Percentiles rank a stretch among this genome's conserved stretches.
Conservation (phyloP, 192 early-diverging fungal species). For the Coemansia sp. region DNA sequence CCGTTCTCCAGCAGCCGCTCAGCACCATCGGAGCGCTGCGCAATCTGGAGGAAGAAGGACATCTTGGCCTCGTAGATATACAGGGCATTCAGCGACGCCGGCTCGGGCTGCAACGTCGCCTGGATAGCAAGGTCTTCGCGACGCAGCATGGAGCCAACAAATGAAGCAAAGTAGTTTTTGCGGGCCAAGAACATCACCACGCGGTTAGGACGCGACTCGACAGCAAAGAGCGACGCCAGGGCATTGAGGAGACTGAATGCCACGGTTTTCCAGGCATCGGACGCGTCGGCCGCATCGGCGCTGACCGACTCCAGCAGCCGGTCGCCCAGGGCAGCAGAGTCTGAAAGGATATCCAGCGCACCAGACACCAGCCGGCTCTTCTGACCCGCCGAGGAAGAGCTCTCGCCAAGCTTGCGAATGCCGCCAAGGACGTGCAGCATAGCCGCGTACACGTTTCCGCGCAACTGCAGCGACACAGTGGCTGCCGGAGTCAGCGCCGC, state of each 20-base stretch:
- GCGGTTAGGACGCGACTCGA: constrained; percentile 46
- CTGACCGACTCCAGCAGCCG: constrained; percentile 70
- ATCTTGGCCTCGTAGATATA: constrained; percentile 84
- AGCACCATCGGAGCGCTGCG: constrained; percentile 70
- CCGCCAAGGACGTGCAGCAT: constrained; percentile 67
- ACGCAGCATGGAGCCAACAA: constrained; percentile 56
- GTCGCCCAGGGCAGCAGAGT: constrained; percentile 56
- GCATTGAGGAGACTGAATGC: constrained; percentile 78
- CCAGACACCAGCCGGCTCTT: constrained; percentile 48
- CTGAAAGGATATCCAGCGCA: constrained; percentile 37
- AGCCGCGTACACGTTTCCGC: constrained; percentile 80
- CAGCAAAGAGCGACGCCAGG: constrained; percentile 56
- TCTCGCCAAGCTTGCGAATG: constrained; percentile 36
- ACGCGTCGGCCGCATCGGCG: constrained; percentile 80
- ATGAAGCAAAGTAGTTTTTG: constrained; percentile 58
- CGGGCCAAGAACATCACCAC: constrained; percentile 52
- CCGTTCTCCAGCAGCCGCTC: constrained; percentile 76
- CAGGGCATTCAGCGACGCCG: constrained; percentile 57
- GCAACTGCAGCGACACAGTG: constrained; percentile 55
- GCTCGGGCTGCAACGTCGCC: constrained; percentile 53
- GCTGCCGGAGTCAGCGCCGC: constrained; percentile 60
- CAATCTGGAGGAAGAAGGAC: constrained; percentile 76
- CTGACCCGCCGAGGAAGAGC: constrained; percentile 1
- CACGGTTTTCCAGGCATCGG: constrained; percentile 79
- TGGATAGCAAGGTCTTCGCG: constrained; percentile 61